phyloP scores from a whole-genome alignment of 2,329 filamentous ascomycete species.

The Sporothrix luriei region DNA sequence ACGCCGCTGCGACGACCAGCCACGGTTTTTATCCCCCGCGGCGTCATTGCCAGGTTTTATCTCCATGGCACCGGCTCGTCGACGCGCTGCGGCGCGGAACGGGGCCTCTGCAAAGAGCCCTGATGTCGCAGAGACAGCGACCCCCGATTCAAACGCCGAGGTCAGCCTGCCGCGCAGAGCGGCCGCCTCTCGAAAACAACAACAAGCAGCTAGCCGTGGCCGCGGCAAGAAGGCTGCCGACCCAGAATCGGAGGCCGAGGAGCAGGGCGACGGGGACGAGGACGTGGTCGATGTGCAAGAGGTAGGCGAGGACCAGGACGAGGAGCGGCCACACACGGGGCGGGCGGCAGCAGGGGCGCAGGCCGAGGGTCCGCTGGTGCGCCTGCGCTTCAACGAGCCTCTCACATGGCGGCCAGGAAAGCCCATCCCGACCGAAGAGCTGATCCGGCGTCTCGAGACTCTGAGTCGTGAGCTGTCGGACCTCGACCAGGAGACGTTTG shows the following conservation, averaged over 20 bases:
- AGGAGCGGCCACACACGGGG: conserved; percentile 13
- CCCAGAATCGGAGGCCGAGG: conserved; percentile 31
- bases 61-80: conserved; percentile 35
- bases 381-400: conserved; percentile 78
- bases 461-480: conserved; percentile 81
- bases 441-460: conserved; percentile 77
- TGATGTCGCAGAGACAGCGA: conserved; percentile 11
- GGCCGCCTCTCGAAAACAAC: conserved; percentile 28
- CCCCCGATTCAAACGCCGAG: conserved; percentile 20
- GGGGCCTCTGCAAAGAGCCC: conserved; percentile 30
- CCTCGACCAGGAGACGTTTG: conserved; percentile 83
- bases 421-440: conserved; percentile 78
- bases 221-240: conserved; percentile 25
- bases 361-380: conserved; percentile 45
- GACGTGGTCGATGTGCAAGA: conserved; percentile 19
- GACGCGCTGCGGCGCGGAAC: conserved; percentile 35
- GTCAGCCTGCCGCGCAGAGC: conserved; percentile 30
- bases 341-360: conserved; percentile 33
- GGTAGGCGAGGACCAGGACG: conserved; percentile 21
- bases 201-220: conserved; percentile 13
- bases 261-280: conserved; percentile 19
- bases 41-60: conserved; percentile 3
- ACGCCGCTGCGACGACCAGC: conserved; percentile 24
- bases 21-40: not conserved
- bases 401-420: conserved; percentile 91